These are phyloP conservation scores for Trichophyton benhamiae DNA, from an alignment of 2,329 filamentous ascomycete genomes.

Conservation along the genomic window DNA sequence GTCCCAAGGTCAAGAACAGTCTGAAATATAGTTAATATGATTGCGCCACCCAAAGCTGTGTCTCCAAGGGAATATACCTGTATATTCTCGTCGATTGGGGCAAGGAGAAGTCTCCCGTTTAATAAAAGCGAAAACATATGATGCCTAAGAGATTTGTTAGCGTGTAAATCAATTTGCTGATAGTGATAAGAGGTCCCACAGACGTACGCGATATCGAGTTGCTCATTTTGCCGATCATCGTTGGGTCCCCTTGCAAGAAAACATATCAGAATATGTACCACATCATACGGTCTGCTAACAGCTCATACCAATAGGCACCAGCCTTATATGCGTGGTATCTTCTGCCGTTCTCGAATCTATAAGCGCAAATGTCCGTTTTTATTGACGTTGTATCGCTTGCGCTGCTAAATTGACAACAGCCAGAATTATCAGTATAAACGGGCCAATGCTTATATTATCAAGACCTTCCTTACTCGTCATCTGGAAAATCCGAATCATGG, in stretches of 20 bases:
- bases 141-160: conserved; percentile 5
- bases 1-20: conserved; percentile 15
- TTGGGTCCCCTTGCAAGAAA: conserved; percentile 9
- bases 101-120: conserved; percentile 34
- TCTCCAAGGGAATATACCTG: not conserved
- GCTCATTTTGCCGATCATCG: conserved; percentile 16
- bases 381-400: conserved; percentile 7
- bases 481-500: not conserved
- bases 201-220: conserved; percentile 15
- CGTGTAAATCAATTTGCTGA: not conserved
- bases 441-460: not conserved
- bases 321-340: conserved; percentile 20
- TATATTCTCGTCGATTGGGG: conserved; percentile 26
- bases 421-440: not conserved
- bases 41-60: not conserved
- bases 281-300: not conserved
- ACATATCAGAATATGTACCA: not conserved
- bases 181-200: not conserved
- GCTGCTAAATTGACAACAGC: not conserved
- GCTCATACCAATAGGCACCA: conserved; percentile 7
- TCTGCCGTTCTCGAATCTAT: conserved; percentile 22
- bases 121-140: conserved; percentile 39
- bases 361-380: not conserved
- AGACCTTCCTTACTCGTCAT: not conserved
- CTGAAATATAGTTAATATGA: not conserved